These are phyloP conservation scores for Xylariaceae sp. DNA, from an alignment of 2,329 filamentous ascomycete species.

Conservation along the genomic window DNA sequence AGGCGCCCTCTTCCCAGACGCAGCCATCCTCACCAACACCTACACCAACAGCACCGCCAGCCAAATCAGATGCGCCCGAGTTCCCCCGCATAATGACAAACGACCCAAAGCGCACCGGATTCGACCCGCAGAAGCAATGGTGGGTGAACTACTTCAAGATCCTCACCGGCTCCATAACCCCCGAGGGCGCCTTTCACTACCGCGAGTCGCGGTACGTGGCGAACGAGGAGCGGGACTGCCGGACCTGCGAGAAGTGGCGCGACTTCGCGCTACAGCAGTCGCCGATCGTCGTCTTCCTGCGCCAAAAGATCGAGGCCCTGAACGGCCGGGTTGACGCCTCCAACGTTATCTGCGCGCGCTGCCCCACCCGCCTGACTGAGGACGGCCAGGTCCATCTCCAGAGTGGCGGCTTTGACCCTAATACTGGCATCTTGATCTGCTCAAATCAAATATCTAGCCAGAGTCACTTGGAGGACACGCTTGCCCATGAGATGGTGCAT, in stretches of 20 bases:
- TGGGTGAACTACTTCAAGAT: constrained; percentile 88
- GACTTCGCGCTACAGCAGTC: constrained; percentile 82
- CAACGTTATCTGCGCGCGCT: constrained; percentile 81
- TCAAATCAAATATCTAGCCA: constrained; percentile 82
- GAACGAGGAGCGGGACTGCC: constrained; percentile 74
- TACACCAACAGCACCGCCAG: constrained; percentile 6
- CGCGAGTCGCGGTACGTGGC: constrained; percentile 69
- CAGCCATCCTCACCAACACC: constrained; percentile 8
- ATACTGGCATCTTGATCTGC: constrained; percentile 85
- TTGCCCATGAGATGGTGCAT: constrained; percentile 97
- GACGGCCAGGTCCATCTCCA: constrained; percentile 59
- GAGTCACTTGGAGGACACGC: constrained; percentile 84
- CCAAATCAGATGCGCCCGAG: constrained; percentile 6
- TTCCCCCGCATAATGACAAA: constrained; percentile 45
- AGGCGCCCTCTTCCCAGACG: constrained; percentile 12
- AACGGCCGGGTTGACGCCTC: constrained; percentile 68
- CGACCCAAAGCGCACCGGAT: constrained; percentile 58
- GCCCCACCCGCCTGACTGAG: constrained; percentile 55
- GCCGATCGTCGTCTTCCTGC: constrained; percentile 82
- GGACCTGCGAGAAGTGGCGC: constrained; percentile 73
- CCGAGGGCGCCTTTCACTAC: constrained; percentile 68
- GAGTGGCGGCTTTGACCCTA: constrained; percentile 78
- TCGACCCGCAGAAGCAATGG: constrained; percentile 56
- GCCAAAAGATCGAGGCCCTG: constrained; percentile 72
- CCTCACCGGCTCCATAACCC: constrained; percentile 67